Conservation (phyloP, 495 filamentous ascomycete species). For the Neurospora sp. region DNA sequence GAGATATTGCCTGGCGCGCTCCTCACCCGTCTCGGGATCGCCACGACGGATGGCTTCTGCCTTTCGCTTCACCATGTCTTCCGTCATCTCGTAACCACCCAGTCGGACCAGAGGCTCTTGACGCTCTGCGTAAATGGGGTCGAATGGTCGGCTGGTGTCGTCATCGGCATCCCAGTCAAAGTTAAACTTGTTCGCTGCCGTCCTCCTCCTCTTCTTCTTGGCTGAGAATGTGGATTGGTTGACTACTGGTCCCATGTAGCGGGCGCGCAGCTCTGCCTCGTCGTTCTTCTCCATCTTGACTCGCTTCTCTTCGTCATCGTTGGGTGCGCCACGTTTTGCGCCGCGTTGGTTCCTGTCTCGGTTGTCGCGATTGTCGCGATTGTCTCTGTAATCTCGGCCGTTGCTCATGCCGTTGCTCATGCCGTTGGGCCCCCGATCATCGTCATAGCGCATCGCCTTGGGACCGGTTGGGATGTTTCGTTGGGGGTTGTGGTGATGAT, state of each 20-base stretch:
- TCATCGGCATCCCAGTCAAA: conserved; percentile 98
- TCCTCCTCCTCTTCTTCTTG: conserved; percentile 91
- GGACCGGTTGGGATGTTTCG: conserved; percentile 63
- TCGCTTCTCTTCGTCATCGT: conserved; percentile 43
- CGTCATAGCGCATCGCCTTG: conserved; percentile 54
- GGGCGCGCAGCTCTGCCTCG: conserved; percentile 64
- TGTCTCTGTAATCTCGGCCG: conserved; percentile 44
- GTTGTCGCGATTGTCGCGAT: conserved; percentile 17
- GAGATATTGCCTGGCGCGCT: conserved; percentile 69
- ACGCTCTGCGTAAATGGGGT: conserved; percentile 73
- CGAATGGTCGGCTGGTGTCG: conserved; percentile 84
- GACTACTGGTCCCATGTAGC: conserved; percentile 89
- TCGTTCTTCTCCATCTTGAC: conserved; percentile 59
- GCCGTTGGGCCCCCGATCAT: conserved; percentile 10
- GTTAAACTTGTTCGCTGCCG: conserved; percentile 95
- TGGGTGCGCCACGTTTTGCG: conserved; percentile 19
- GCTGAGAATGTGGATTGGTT: conserved; percentile 85
- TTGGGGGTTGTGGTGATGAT: conserved; percentile 16
- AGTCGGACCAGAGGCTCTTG: conserved; percentile 59
- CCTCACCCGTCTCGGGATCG: conserved; percentile 70
- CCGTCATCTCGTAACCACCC: conserved; percentile 71
- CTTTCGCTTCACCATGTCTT: conserved; percentile 61
- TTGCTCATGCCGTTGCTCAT: conserved; percentile 32
- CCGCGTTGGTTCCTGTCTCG: conserved; percentile 25
- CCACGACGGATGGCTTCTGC: conserved; percentile 66